Percentiles rank a stretch among this genome's conserved stretches.
phyloP scores from a whole-genome alignment of 164 flowering plant genomes.

The Vitis rupestris region DNA sequence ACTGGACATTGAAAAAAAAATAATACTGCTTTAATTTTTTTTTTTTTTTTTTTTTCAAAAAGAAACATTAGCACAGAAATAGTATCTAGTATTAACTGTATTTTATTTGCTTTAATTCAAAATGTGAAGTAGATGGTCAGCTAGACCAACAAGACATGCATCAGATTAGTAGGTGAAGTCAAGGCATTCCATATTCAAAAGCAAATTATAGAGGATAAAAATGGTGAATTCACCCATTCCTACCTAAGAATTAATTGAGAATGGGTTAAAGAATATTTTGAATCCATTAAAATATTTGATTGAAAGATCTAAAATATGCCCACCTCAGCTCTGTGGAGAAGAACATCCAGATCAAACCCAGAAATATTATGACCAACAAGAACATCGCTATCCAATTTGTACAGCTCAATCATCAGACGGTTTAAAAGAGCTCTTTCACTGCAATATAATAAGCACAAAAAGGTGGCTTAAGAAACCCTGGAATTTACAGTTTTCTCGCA shows the following conservation, averaged over 20 bases:
- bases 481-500: neutral
- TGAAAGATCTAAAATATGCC: neutral
- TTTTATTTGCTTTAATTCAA: too few species aligned
- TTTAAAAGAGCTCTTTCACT: conserved; percentile 95
- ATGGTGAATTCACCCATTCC: neutral
- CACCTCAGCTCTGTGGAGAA: conserved; percentile 93
- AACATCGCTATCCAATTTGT: conserved; percentile 88
- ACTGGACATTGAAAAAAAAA: too few species aligned
- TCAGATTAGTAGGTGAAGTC: too few species aligned
- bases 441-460: conserved; percentile 23
- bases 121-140: too few species aligned
- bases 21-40: too few species aligned
- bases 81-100: too few species aligned
- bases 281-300: neutral
- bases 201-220: neutral
- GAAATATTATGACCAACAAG: conserved; percentile 97
- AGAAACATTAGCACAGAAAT: too few species aligned
- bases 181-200: too few species aligned
- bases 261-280: neutral
- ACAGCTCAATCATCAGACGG: conserved; percentile 74
- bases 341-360: conserved; percentile 95
- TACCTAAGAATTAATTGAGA: neutral
- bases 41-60: too few species aligned
- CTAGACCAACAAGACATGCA: too few species aligned
- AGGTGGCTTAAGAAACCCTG: neutral